phyloP scores from a whole-genome alignment of 2,329 filamentous ascomycete species.

The Exserohilum turcica region DNA sequence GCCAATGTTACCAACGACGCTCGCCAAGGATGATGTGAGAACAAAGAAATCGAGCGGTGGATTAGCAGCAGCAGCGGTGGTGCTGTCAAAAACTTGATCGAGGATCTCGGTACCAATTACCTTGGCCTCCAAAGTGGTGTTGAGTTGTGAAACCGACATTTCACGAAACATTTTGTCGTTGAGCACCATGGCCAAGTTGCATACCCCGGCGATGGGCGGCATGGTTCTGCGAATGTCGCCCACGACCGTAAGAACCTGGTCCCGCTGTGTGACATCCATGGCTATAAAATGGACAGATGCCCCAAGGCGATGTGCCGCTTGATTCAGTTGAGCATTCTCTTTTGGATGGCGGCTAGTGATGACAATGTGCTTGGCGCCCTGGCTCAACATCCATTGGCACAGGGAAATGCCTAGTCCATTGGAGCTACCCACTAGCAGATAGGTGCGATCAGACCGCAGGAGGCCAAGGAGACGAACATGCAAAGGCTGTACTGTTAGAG shows the following conservation, averaged over 20 bases:
- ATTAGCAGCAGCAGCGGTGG: not conserved
- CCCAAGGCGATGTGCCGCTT: no score
- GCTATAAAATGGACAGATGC: no score
- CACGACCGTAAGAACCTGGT: not conserved
- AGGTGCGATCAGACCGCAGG: no score
- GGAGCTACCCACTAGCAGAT: no score
- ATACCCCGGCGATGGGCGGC: conserved; percentile 24
- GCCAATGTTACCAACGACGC: conserved; percentile 9
- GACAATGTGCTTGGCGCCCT: no score
- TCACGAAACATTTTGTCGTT: conserved; percentile 12
- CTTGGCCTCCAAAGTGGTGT: conserved; percentile 17
- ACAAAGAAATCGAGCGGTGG: conserved; percentile 36
- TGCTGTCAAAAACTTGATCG: conserved; percentile 18
- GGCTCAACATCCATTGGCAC: no score
- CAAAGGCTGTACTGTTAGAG: no score
- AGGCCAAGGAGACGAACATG: no score
- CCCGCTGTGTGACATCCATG: conserved; percentile 4
- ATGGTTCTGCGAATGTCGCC: not conserved
- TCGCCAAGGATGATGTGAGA: conserved; percentile 18
- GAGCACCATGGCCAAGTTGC: conserved; percentile 25
- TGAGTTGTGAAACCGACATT: conserved; percentile 3
- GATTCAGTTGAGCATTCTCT: no score
- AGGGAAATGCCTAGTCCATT: no score
- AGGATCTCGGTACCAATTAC: conserved; percentile 20
- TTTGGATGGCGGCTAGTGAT: no score